Base-by-base conservation (phyloP, 148 eudicot genomes). In the Salicornia ramosissima region DNA sequence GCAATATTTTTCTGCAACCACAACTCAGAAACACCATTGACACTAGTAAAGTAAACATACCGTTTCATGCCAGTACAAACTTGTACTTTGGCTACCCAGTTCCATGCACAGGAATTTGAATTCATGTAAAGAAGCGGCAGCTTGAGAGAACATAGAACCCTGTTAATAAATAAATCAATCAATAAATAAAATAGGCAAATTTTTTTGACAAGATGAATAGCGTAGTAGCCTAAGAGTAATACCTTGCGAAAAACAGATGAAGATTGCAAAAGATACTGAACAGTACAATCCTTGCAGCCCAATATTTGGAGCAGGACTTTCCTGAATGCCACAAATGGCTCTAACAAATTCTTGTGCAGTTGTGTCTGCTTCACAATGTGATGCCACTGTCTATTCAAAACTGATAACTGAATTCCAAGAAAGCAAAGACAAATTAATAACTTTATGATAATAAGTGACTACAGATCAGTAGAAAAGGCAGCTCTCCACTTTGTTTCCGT, bases 301-400 rank as follows among this genome's bases (percentile, higher is more conserved):
- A 94, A 79, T 65, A 90, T 81, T 66, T 84, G 87, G 81, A 90
- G 90, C 76, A 94, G 73, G 49, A 82, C 87, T 82, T 81, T 86
- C 83, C 98, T 87, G 75, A 94, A 94, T 60, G 98, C 95, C 64
- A 94, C 86, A 75, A 90, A 88, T 15, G 92, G 97, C 81, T 94
- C 97, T 77, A 90, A 76, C 75, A 94, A 82, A 83, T 86, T 88
- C 97, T 88, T 94, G 78, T 94, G 90, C 51, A 86, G 73, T 68
- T 87, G 86, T 52, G 92, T 80, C 77, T 82, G 90, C 76, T 84
- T 77, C 83, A 88, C 65, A 54, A 86, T 80, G 76, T 79, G 74
- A 74, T 74, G 82, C 97, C 97, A 94, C 30, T 88, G 82, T 33
- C 34, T 79, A 72, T 84, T 81, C 62, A 90, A 77, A 85, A 88